These are phyloP conservation scores for Erythrobasidium yunnanense DNA, from an alignment of 768 basidiomycete genomes.

Conservation along the genomic window DNA sequence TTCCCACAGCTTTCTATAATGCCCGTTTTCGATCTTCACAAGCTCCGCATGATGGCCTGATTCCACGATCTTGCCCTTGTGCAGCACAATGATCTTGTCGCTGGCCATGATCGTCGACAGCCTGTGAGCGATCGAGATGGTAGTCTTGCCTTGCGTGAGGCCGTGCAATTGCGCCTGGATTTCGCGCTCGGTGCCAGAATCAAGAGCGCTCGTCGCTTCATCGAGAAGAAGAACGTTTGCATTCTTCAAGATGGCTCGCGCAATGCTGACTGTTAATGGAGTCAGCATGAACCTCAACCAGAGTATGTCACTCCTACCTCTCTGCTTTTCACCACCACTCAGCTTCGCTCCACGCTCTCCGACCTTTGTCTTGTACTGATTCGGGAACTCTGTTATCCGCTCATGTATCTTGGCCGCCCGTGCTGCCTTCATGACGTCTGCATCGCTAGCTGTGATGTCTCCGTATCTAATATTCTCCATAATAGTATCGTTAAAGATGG, in stretches of 20 bases:
- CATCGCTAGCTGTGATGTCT: conserved; percentile 4
- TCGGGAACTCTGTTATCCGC: conserved; percentile 63
- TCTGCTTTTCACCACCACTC: conserved; percentile 60
- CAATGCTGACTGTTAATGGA: conserved; percentile 53
- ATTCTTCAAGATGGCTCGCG: conserved; percentile 73
- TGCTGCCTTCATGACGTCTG: conserved; percentile 55
- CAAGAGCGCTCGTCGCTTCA: conserved; percentile 51
- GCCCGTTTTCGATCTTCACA: conserved; percentile 1
- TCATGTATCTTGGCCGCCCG: conserved; percentile 79
- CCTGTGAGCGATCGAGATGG: conserved; percentile 31
- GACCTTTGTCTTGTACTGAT: conserved; percentile 62
- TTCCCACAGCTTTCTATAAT: conserved; percentile 19
- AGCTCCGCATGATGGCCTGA: conserved; percentile 47
- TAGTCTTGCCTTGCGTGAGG: conserved; percentile 42
- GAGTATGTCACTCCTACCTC: not conserved
- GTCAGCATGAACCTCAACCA: not conserved
- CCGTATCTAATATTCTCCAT: conserved; percentile 8
- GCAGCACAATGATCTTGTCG: conserved; percentile 77
- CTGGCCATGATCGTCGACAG: conserved; percentile 51
- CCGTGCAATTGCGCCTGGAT: conserved; percentile 79
- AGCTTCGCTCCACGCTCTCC: conserved; percentile 76
- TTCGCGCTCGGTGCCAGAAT: conserved; percentile 79
- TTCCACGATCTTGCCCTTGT: conserved; percentile 79
- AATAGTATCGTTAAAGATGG: conserved; percentile 33
- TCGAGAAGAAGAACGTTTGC: conserved; percentile 63